A percentile compares a stretch with the other conserved stretches of the same genome.
phyloP scores from a whole-genome alignment of 768 basidiomycete genomes.

The Lactarius deliciosus region DNA sequence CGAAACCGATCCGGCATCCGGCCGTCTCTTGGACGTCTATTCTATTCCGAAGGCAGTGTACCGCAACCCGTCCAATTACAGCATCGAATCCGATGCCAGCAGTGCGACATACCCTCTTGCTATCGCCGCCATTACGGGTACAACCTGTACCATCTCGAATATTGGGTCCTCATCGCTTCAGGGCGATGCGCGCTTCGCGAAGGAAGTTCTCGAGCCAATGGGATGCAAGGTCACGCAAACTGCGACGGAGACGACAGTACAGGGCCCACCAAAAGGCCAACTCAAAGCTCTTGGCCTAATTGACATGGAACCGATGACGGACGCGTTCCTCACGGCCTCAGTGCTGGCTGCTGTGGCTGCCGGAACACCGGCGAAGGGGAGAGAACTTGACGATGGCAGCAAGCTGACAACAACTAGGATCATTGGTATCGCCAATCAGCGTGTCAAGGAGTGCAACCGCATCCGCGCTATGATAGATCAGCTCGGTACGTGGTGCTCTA shows the following conservation, averaged over 20 bases:
- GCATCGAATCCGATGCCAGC: conserved; percentile 93
- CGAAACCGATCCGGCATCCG: conserved; percentile 55
- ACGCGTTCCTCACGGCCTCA: conserved; percentile 95
- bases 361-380: conserved; percentile 47
- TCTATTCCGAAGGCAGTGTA: conserved; percentile 82
- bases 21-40: conserved; percentile 74
- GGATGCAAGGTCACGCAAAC: conserved; percentile 92
- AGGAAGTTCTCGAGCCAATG: conserved; percentile 91
- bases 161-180: conserved; percentile 91
- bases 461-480: conserved; percentile 97
- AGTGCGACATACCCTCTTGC: conserved; percentile 97
- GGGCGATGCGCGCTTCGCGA: conserved; percentile 96
- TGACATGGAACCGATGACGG: conserved; percentile 99
- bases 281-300: conserved; percentile 83
- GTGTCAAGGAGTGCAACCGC: conserved; percentile 97
- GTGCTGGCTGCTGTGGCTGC: conserved; percentile 84
- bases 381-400: conserved; percentile 39
- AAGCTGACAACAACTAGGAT: conserved; percentile 66
- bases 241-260: conserved; percentile 83
- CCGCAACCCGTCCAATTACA: conserved; percentile 74
- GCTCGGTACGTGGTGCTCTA: conserved; percentile 58
- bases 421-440: conserved; percentile 93
- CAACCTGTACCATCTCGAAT: conserved; percentile 88
- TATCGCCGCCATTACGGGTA: conserved; percentile 96
- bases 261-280: conserved; percentile 79